Percentiles rank a stretch among this genome's conserved stretches.
phyloP scores from a whole-genome alignment of 83 land plant species.

The Diphasiastrum complanatum region DNA sequence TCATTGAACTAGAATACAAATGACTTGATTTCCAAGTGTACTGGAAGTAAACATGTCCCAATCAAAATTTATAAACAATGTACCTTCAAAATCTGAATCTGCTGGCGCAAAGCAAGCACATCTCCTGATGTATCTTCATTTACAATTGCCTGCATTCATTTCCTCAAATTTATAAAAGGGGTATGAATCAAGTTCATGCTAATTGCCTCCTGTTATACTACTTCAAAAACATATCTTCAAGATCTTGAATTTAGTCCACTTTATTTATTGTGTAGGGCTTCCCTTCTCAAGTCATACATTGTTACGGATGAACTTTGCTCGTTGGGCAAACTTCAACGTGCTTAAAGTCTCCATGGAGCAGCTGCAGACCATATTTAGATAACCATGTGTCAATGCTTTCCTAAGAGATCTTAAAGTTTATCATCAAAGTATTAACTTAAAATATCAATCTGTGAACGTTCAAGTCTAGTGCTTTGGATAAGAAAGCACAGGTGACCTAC shows the following conservation, averaged over 20 bases:
- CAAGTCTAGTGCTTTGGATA: neutral
- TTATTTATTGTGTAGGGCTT: too few relatives aligned
- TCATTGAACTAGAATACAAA: neutral
- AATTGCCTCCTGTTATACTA: too few relatives aligned
- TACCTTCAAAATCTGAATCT: slow-evolving; percentile 35
- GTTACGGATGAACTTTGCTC: slow-evolving; percentile 39
- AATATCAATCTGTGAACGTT: neutral
- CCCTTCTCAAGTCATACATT: slow-evolving; percentile 15
- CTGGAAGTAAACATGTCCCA: neutral
- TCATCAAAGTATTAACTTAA: too few relatives aligned
- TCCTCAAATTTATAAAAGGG: too few relatives aligned
- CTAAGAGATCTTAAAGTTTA: too few relatives aligned
- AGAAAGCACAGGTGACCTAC: slow-evolving; percentile 16
- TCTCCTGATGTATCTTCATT: slow-evolving; percentile 37
- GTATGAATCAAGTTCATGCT: too few relatives aligned
- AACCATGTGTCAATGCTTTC: too few relatives aligned
- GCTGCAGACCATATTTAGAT: too few relatives aligned
- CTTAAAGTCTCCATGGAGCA: slow-evolving; percentile 38
- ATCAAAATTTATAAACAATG: neutral
- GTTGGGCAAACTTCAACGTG: slow-evolving; percentile 40
- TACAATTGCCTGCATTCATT: slow-evolving; percentile 19
- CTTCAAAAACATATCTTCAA: too few relatives aligned
- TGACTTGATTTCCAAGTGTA: neutral
- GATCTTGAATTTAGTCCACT: too few relatives aligned
- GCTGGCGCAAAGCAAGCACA: slow-evolving; percentile 19